phyloP scores from a whole-genome alignment of 2,329 filamentous ascomycete species.

The Aphanoascus verrucosus region DNA sequence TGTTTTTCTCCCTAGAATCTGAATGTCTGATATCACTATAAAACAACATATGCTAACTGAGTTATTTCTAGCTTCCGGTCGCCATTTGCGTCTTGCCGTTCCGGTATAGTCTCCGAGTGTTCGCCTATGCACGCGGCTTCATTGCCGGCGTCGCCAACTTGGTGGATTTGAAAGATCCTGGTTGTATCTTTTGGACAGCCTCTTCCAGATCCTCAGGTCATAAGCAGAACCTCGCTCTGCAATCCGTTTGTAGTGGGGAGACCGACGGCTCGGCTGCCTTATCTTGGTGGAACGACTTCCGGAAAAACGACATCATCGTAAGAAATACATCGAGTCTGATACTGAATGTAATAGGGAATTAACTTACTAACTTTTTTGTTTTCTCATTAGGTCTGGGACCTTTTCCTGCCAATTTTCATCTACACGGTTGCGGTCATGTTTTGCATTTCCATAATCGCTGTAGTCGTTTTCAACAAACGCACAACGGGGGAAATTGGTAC shows the following conservation, averaged over 20 bases:
- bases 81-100: background rate
- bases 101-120: slow-evolving; percentile 1
- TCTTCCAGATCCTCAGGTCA: background rate
- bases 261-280: slow-evolving; percentile 5
- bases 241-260: slow-evolving; percentile 11
- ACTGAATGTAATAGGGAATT: no score
- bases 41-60: background rate
- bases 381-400: slow-evolving; percentile 10
- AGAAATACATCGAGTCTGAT: background rate
- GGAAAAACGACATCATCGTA: slow-evolving; percentile 7
- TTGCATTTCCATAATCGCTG: background rate
- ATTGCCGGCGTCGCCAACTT: slow-evolving; percentile 5
- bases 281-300: background rate
- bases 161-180: background rate
- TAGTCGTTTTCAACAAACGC: background rate
- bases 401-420: slow-evolving; percentile 7
- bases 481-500: background rate
- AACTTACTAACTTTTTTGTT: background rate
- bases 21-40: background rate
- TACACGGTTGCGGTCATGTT: slow-evolving; percentile 1
- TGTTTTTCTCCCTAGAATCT: background rate
- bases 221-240: slow-evolving; percentile 6
- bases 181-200: slow-evolving; percentile 4
- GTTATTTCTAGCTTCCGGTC: background rate
- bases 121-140: slow-evolving; percentile 10